Conservation (phyloP, 1,284 basidiomycete genomes). For the Heliocybe sulcata region DNA sequence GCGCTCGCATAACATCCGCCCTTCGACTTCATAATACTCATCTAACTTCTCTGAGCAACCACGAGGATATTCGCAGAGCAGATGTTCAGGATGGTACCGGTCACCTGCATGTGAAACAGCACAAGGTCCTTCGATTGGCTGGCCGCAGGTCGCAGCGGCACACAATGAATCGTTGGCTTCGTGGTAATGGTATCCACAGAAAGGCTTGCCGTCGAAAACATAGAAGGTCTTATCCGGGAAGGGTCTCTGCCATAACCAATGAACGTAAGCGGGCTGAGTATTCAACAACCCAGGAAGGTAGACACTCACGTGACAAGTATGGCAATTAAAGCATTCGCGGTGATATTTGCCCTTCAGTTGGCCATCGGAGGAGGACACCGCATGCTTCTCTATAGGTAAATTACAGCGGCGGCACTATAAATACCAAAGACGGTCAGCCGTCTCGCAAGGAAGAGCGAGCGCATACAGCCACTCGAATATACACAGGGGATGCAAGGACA, state of each 20-base stretch:
- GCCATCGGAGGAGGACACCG: slow-evolving; percentile 85
- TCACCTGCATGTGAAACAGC: slow-evolving; percentile 73
- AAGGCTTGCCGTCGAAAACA: slow-evolving; percentile 79
- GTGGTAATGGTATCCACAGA: slow-evolving; percentile 87
- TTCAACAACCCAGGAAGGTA: slow-evolving; percentile 5
- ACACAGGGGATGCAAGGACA: slow-evolving; percentile 1
- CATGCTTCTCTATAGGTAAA: slow-evolving; percentile 80
- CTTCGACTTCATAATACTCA: slow-evolving; percentile 85
- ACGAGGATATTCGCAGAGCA: slow-evolving; percentile 52
- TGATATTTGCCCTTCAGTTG: slow-evolving; percentile 93
- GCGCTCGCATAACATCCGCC: slow-evolving; percentile 74
- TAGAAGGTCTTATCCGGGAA: slow-evolving; percentile 89
- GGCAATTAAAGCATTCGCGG: slow-evolving; percentile 82
- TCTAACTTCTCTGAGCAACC: slow-evolving; percentile 50
- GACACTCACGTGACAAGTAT: slow-evolving; percentile 61
- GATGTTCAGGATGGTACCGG: slow-evolving; percentile 81
- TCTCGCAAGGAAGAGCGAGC: slow-evolving; percentile 8
- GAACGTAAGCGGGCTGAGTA: slow-evolving; percentile 4
- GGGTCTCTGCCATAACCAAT: slow-evolving; percentile 47
- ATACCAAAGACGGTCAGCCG: slow-evolving; percentile 21
- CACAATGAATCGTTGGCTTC: slow-evolving; percentile 85
- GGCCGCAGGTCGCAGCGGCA: slow-evolving; percentile 66
- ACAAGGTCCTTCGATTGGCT: slow-evolving; percentile 87
- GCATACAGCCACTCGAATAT: slow-evolving; percentile 1
- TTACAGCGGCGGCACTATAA: slow-evolving; percentile 77